Conservation (phyloP, 129 eudicot species). For the Solidago caesia region DNA sequence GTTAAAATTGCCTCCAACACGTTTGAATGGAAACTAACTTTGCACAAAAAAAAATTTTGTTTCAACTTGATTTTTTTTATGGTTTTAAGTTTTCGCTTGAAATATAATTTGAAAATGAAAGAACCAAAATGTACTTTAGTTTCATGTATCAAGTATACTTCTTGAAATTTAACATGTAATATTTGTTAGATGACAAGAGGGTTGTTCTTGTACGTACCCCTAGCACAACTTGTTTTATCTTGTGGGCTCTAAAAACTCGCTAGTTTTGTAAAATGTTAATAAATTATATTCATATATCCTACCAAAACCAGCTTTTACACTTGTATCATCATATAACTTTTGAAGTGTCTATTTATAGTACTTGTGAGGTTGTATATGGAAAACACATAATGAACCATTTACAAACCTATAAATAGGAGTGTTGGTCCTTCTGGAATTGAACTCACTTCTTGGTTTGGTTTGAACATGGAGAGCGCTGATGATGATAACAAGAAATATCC, state of each 20-base stretch:
- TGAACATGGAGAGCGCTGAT: conserved; percentile 32
- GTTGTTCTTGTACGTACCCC: background rate
- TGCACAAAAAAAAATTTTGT: too few relatives aligned
- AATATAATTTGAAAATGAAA: too few relatives aligned
- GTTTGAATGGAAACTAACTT: too few relatives aligned
- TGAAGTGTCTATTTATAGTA: conserved; percentile 21
- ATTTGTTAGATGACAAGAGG: background rate
- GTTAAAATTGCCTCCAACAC: too few relatives aligned
- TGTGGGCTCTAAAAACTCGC: too few relatives aligned
- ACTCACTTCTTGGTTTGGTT: conserved; percentile 7
- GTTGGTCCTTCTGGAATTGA: background rate
- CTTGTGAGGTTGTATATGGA: background rate
- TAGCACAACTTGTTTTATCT: conserved; percentile 26
- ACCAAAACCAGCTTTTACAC: conserved; percentile 7
- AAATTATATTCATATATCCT: background rate
- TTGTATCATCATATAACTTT: background rate
- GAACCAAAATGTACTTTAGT: background rate
- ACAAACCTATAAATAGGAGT: conserved; percentile 27
- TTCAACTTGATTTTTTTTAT: too few relatives aligned
- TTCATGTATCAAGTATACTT: background rate
- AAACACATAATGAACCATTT: background rate
- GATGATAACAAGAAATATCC: conserved; percentile 30
- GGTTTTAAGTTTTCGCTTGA: too few relatives aligned
- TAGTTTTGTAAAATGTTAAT: too few relatives aligned
- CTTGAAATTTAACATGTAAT: too few relatives aligned